Evolutionary conservation across 2,329 filamentous ascomycete genomes (phyloP).

Genomic region (Fonsecaea erecta): DNA sequence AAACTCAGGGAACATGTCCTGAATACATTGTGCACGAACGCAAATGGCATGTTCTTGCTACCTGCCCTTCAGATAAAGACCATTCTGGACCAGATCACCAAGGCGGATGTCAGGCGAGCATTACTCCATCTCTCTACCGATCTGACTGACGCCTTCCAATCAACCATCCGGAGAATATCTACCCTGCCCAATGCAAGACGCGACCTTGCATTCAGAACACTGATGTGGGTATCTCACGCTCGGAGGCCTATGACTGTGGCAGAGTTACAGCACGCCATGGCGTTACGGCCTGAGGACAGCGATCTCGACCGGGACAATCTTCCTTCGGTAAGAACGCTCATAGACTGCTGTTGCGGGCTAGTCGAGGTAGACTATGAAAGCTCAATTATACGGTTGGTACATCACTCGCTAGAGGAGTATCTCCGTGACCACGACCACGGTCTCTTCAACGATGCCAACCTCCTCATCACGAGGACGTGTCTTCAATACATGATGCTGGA

Average conservation of each 20-base stretch:
- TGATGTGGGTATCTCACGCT: slow-evolving; percentile 43
- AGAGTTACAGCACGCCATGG: slow-evolving; percentile 43
- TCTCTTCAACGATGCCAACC: slow-evolving; percentile 41
- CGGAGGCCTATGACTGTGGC: slow-evolving; percentile 36
- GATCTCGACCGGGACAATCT: slow-evolving; percentile 41
- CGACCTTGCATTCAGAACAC: slow-evolving; percentile 37
- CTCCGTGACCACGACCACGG: slow-evolving; percentile 41
- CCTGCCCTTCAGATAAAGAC: slow-evolving; percentile 42
- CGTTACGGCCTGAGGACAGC: slow-evolving; percentile 34
- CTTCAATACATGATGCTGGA: slow-evolving; percentile 32
- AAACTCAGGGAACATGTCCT: slow-evolving; percentile 37
- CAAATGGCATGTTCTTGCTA: slow-evolving; percentile 42
- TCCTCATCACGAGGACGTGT: slow-evolving; percentile 36
- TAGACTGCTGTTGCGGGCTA: slow-evolving; percentile 43
- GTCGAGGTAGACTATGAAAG: slow-evolving; percentile 42
- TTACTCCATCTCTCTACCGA: slow-evolving; percentile 37
- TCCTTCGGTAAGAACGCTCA: slow-evolving; percentile 30
- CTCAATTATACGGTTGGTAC: slow-evolving; percentile 42
- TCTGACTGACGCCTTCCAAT: slow-evolving; percentile 39
- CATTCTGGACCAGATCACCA: slow-evolving; percentile 40
- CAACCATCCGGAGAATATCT: slow-evolving; percentile 40
- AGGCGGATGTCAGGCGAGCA: slow-evolving; percentile 40
- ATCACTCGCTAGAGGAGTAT: slow-evolving; percentile 44
- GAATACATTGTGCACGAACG: slow-evolving; percentile 35
- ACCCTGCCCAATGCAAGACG: slow-evolving; percentile 35